Base-by-base conservation (phyloP, 1,139 yeast genomes). In the Eremothecium cymbalariae region DNA sequence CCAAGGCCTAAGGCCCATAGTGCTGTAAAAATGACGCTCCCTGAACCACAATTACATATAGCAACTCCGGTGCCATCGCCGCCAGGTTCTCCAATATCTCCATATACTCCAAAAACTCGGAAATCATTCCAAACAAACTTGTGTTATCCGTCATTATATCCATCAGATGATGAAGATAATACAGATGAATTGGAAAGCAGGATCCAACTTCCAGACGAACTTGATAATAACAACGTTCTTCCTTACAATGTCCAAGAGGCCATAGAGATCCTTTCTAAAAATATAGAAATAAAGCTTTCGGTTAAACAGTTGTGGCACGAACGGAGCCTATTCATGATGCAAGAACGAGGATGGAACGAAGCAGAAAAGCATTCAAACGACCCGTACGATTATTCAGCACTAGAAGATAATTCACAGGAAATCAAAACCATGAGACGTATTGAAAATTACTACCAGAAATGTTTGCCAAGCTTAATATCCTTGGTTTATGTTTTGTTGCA, bases 31-130 rank as follows among this genome's bases (percentile, higher is more conserved):
- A 29, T 43, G 17, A 69, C 73, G 28, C 57, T 78, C 13, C 82
- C 84, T 1, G 66, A 74, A 0, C 85, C 82, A 23, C 68, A 62
- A 1, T 62, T 80, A 3, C 95, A 86, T 55, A 68, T 86, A 12
- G 88, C 95, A 0, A 85, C 95, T 0, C 95, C 95, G 0, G 83
- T 81, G 0, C 93, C 95, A 1, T 81, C 95, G 0, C 95, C 95
- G 0, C 79, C 83, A 0, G 57, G 74, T 7, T 71, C 80, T 1
- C 86, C 94, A 17, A 64, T 33, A 34, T 48, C 40, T 31, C 64
- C 53, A 24, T 50, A 52, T 25, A 49, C 54, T 27, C 46, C 60
- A 38, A 82, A 78, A 48, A 68, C 70, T 20, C 70, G 85, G 44
- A 77, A 79, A 46, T 73, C 84, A 37, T 83, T 78, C 47, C 88